Percentiles rank a stretch among this genome's conserved stretches.
Conservation (phyloP, 2,329 filamentous ascomycete species). For the Davidsoniella australis region DNA sequence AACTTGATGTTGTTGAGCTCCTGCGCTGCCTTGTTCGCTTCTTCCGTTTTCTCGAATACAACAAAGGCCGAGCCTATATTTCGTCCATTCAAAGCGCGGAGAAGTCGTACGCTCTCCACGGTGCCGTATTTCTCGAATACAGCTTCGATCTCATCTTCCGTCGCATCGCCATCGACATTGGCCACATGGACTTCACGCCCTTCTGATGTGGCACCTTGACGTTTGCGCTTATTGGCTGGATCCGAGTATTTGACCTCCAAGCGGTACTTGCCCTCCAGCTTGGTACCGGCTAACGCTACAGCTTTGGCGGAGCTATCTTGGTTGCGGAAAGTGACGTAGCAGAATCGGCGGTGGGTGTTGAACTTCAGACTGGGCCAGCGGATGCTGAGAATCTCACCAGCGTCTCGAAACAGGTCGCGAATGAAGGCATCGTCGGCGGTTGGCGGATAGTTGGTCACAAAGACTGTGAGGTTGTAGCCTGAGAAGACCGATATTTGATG, state of each 20-base stretch:
- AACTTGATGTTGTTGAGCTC: slow-evolving; percentile 57
- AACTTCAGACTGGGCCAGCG: slow-evolving; percentile 84
- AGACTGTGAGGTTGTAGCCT: slow-evolving; percentile 66
- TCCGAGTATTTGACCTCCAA: slow-evolving; percentile 73
- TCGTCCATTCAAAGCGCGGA: slow-evolving; percentile 48
- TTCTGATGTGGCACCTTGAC: slow-evolving; percentile 68
- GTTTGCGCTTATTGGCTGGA: slow-evolving; percentile 58
- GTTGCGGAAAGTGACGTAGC: slow-evolving; percentile 79
- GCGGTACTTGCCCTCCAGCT: slow-evolving; percentile 50
- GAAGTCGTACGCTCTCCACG: slow-evolving; percentile 55
- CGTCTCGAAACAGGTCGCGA: slow-evolving; percentile 50
- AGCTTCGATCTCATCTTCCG: slow-evolving; percentile 51
- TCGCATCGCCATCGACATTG: slow-evolving; percentile 44
- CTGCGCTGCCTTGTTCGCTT: slow-evolving; percentile 47
- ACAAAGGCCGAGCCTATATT: slow-evolving; percentile 69
- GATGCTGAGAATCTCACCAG: slow-evolving; percentile 68
- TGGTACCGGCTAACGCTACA: slow-evolving; percentile 49
- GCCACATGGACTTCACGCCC: slow-evolving; percentile 70
- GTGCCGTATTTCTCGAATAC: slow-evolving; percentile 61
- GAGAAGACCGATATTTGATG: slow-evolving; percentile 56
- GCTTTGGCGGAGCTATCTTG: slow-evolving; percentile 52
- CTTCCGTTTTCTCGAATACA: slow-evolving; percentile 53
- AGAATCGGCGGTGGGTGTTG: slow-evolving; percentile 80
- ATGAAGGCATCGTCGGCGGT: slow-evolving; percentile 56
- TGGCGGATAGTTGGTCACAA: slow-evolving; percentile 77